A percentile compares a stretch with the other conserved stretches of the same genome.
phyloP scores from a whole-genome alignment of 83 land plant genomes.

The Picea abies region DNA sequence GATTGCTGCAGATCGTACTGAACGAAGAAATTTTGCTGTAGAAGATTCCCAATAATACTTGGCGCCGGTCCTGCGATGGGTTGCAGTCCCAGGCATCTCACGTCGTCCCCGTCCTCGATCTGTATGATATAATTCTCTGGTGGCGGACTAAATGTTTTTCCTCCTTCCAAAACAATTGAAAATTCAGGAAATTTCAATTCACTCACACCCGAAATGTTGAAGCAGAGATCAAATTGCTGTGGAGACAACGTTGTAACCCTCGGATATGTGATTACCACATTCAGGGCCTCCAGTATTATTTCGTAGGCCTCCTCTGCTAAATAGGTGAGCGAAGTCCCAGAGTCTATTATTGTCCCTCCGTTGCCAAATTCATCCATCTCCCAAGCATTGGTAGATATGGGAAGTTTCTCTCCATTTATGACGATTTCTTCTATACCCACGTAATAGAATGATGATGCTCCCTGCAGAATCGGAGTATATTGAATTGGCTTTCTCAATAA shows the following conservation, averaged over 20 bases:
- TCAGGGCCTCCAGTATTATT: slow-evolving; percentile 22
- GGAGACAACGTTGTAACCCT: not conserved
- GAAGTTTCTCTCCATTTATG: slow-evolving; percentile 15
- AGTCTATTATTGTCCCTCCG: slow-evolving; percentile 29
- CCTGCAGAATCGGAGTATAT: slow-evolving; percentile 23
- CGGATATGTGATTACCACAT: not conserved
- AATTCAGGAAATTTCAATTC: slow-evolving; percentile 9
- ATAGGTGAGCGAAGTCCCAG: slow-evolving; percentile 31
- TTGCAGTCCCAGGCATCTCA: slow-evolving; percentile 31
- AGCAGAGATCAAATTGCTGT: too few species aligned
- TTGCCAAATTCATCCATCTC: slow-evolving; percentile 1
- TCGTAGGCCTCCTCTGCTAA: slow-evolving; percentile 23
- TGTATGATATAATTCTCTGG: slow-evolving; percentile 24
- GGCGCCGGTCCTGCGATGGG: slow-evolving; percentile 4
- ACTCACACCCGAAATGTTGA: not conserved
- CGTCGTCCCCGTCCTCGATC: slow-evolving; percentile 17
- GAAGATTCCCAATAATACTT: slow-evolving; percentile 34
- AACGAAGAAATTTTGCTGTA: slow-evolving; percentile 42
- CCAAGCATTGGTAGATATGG: slow-evolving; percentile 20
- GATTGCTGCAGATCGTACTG: slow-evolving; percentile 21
- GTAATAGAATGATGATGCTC: slow-evolving; percentile 24
- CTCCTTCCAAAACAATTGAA: slow-evolving; percentile 17
- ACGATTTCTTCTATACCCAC: slow-evolving; percentile 13
- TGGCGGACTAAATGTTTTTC: slow-evolving; percentile 16
- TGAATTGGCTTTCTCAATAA: slow-evolving; percentile 3